These are phyloP conservation scores for Boletus nobilissimus DNA, from an alignment of 1,284 basidiomycete genomes.

Conservation along the genomic window DNA sequence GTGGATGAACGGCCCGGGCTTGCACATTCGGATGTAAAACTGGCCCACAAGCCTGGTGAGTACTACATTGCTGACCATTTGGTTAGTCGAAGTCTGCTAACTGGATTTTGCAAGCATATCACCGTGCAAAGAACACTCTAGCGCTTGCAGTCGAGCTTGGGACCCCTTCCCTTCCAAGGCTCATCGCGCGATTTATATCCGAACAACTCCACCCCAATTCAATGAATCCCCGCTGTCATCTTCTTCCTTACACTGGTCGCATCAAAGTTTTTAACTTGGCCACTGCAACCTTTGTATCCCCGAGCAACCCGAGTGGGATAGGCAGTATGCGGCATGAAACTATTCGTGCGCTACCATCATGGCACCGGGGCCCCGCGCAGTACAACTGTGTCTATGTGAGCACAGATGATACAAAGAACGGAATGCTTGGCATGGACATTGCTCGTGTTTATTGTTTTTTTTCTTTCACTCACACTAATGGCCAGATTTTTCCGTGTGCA, in stretches of 20 bases:
- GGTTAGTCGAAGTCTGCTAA: not conserved
- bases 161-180: not conserved
- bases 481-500: not conserved
- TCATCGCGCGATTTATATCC: not conserved
- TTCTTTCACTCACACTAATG: slow-evolving; percentile 3
- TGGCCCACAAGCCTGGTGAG: not conserved
- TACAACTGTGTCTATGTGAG: not conserved
- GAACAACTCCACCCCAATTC: slow-evolving; percentile 1
- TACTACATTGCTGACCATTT: not conserved
- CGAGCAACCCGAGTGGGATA: slow-evolving; percentile 14
- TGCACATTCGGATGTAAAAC: not conserved
- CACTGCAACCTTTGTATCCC: slow-evolving; percentile 8
- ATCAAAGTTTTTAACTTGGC: slow-evolving; percentile 24
- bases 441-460: slow-evolving; percentile 1
- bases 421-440: slow-evolving; percentile 9
- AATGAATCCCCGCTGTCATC: too few species aligned
- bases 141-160: not conserved
- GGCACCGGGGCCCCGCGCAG: not conserved
- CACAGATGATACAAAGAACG: not conserved
- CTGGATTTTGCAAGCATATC: not conserved
- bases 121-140: not conserved
- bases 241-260: not conserved
- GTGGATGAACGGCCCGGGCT: not conserved
- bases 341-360: not conserved
- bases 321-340: not conserved